These are phyloP conservation scores for Jamesozyma hellenica DNA, from an alignment of 805 yeast genomes.

Conservation along the genomic window DNA sequence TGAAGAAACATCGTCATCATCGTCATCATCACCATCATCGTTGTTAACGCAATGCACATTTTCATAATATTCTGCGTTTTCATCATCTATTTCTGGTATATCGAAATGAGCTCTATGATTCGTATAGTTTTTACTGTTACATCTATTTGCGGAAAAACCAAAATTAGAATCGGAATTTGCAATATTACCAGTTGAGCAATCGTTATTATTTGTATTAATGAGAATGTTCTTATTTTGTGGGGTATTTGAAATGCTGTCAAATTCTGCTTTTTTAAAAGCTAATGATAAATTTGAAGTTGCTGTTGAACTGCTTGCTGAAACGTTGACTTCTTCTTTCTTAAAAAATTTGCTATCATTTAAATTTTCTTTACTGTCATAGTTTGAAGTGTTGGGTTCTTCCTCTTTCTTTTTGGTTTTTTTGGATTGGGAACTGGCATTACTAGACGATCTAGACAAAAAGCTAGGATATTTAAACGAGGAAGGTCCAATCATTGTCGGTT, in stretches of 20 bases:
- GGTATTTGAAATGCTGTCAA: constrained; percentile 1
- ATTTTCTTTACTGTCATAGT: too few species aligned
- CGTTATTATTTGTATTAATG: too few species aligned
- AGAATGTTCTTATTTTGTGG: background rate
- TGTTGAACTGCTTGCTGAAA: background rate
- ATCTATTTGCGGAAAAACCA: too few species aligned
- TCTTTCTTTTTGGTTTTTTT: too few species aligned
- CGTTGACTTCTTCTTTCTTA: too few species aligned
- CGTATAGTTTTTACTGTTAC: background rate
- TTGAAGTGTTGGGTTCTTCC: too few species aligned
- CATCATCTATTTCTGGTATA: constrained; percentile 11
- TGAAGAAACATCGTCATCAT: constrained; percentile 27
- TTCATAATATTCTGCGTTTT: background rate
- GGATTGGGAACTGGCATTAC: background rate
- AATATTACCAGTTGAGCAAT: too few species aligned
- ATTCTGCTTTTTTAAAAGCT: constrained; percentile 12
- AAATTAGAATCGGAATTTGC: too few species aligned
- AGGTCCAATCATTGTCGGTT: background rate
- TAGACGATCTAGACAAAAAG: constrained; percentile 1
- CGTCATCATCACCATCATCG: constrained; percentile 3
- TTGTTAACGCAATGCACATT: background rate
- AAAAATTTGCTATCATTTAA: too few species aligned
- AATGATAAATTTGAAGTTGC: constrained; percentile 19
- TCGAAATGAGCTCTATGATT: background rate
- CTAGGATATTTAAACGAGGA: constrained; percentile 4